Percentiles rank a stretch among this genome's conserved stretches.
Conservation (phyloP, 495 filamentous ascomycete species). For the Wilcoxina mikolae region DNA sequence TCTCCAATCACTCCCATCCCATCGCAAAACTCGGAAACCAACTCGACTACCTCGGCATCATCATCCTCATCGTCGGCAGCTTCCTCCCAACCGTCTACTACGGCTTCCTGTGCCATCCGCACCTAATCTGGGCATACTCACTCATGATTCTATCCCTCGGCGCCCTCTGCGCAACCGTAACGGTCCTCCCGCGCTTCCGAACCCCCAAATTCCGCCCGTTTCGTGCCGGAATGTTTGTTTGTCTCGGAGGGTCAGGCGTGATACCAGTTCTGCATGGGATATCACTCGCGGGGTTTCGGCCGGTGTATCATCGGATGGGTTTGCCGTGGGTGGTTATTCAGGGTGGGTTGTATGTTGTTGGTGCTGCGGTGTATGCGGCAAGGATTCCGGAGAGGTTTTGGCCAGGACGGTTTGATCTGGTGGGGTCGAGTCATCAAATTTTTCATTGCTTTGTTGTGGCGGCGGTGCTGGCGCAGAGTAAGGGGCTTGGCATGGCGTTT, state of each 20-base stretch:
- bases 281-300: constrained; percentile 37
- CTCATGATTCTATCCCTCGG: constrained; percentile 48
- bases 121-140: constrained; percentile 54
- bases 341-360: constrained; percentile 70
- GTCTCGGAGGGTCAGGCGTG: constrained; percentile 69
- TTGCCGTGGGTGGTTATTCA: constrained; percentile 68
- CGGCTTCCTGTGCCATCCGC: constrained; percentile 55
- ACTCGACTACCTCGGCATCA: constrained; percentile 84
- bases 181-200: constrained; percentile 63
- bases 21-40: constrained; percentile 49
- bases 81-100: constrained; percentile 80
- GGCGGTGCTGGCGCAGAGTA: constrained; percentile 49
- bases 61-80: constrained; percentile 73
- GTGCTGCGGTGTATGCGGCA: constrained; percentile 69
- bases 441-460: constrained; percentile 60
- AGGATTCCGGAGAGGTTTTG: constrained; percentile 46
- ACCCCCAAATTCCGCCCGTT: constrained; percentile 70
- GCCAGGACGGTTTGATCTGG: constrained; percentile 57
- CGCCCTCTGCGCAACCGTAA: constrained; percentile 56
- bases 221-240: constrained; percentile 80
- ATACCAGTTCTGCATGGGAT: constrained; percentile 58
- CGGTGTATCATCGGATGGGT: constrained; percentile 57
- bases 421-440: constrained; percentile 65
- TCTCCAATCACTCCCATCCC: constrained; percentile 48
- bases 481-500: constrained; percentile 38